Evolutionary conservation across 164 flowering plant species (phyloP).

Genomic region (Chimonanthus salicifolius): DNA sequence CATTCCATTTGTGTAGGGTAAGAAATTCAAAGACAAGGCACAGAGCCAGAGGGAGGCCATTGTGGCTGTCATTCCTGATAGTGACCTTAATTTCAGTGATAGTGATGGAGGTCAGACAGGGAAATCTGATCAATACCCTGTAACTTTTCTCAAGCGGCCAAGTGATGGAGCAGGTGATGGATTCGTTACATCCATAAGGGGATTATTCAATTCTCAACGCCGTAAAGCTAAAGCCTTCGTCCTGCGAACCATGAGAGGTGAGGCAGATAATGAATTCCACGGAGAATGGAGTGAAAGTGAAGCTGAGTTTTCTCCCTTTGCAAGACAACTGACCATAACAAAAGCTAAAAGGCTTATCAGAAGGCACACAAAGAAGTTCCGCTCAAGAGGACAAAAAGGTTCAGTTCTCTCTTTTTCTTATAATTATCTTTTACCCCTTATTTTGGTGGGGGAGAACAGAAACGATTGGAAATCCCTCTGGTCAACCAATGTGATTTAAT

Average conservation of each 20-base stretch:
- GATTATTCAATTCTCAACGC: slow-evolving; percentile 84
- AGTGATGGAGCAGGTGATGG: slow-evolving; percentile 97
- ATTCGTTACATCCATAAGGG: slow-evolving; percentile 89
- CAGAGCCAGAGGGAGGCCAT: slow-evolving; percentile 53
- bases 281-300: slow-evolving; percentile 99
- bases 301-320: slow-evolving; percentile 82
- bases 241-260: slow-evolving; percentile 96
- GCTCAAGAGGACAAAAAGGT: slow-evolving; percentile 85
- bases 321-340: slow-evolving; percentile 87
- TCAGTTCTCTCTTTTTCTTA: slow-evolving; percentile 6
- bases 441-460: too few species aligned
- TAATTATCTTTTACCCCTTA: background rate
- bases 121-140: slow-evolving; percentile 57
- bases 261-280: slow-evolving; percentile 64
- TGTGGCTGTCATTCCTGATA: slow-evolving; percentile 45
- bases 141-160: slow-evolving; percentile 61
- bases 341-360: slow-evolving; percentile 85
- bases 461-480: background rate
- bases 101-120: slow-evolving; percentile 69
- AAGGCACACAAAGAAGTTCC: slow-evolving; percentile 92
- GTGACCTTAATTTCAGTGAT: slow-evolving; percentile 74
- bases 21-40: slow-evolving; percentile 89
- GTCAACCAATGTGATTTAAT: background rate
- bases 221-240: slow-evolving; percentile 94
- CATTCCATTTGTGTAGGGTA: slow-evolving; percentile 51